Evolutionary conservation across 192 early-diverging fungal genomes (phyloP).

Genomic region (Backusella morwellensis): DNA sequence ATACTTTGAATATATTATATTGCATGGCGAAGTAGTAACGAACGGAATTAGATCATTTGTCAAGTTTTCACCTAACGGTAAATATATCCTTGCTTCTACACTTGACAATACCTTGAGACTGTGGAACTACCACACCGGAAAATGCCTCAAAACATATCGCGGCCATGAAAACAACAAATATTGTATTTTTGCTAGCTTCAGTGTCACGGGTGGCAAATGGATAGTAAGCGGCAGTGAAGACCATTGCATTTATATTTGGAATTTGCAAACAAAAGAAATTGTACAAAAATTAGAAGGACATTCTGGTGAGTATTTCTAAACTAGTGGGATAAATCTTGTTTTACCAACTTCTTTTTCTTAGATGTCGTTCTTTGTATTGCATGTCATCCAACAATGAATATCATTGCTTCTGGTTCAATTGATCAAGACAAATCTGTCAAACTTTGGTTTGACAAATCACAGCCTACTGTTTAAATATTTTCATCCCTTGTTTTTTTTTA

Average conservation of each 20-base stretch:
- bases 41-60: conserved; percentile 72
- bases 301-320: conserved; percentile 53
- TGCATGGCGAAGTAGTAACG: background rate
- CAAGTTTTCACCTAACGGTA: conserved; percentile 98
- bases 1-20: background rate
- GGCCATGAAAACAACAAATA: conserved; percentile 92
- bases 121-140: conserved; percentile 93
- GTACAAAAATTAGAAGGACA: conserved; percentile 94
- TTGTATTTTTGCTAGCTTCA: conserved; percentile 94
- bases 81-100: conserved; percentile 95
- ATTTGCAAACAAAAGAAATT: conserved; percentile 92
- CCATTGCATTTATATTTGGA: conserved; percentile 94
- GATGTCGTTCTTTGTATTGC: conserved; percentile 91
- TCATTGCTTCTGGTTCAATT: conserved; percentile 93
- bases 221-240: conserved; percentile 97
- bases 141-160: conserved; percentile 93
- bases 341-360: background rate
- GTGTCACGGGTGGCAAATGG: conserved; percentile 91
- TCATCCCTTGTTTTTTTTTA: background rate
- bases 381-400: conserved; percentile 92
- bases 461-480: conserved; percentile 13
- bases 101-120: conserved; percentile 91
- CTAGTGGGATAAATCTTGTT: background rate
- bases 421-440: conserved; percentile 88
- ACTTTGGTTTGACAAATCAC: conserved; percentile 69